Base-by-base conservation (phyloP, 2,329 filamentous ascomycete genomes). In the Cercospora sp. region DNA sequence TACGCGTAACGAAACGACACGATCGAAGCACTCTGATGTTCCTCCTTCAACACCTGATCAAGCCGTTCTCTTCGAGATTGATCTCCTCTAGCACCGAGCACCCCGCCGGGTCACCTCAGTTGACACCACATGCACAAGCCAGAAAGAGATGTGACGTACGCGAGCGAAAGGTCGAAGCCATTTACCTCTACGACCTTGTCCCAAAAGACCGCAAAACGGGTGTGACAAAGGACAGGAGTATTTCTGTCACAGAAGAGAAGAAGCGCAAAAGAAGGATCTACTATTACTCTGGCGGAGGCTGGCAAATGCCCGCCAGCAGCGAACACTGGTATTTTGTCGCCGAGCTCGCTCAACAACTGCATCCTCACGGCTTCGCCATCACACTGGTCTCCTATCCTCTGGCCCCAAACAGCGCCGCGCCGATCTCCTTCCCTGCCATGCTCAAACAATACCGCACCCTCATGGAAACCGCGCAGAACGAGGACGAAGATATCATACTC, bases 231-330 rank as follows among this genome's bases (percentile, higher is more conserved):
- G 51, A 45, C 28, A 36, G 13, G 16, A 12, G n/a, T 5, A 42
- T 36, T 13, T 12, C 51, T 12, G 33, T 6, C n/a, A 28, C 33
- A 23, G 48, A 53, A 16, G 53, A 71, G 55, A 75, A 71, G 60
- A 67, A 51, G 20, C 40, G 60, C 26, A 59, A n/a, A 10, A 80
- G 78, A 68, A 75, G 79, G 4, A 77, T 89, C 26, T 83, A 85
- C 68, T 88, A 88, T 68, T 87, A 87, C 69, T 80, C 81, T 0
- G 87, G 86, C 1, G 86, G 86, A 6, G 85, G 84, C 3, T 88
- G 86, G 83, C 84, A 85, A 68, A 79, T 79, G 70, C 84, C 84
- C 0, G 82, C 87, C 0, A 81, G 80, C 3, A 71, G 76, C 0
- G 79, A 85, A 59, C 87, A 88, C 69, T 88, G 86, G 85, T 79